These are phyloP conservation scores for Tardiomyces blankii DNA, from an alignment of 1,139 yeast species.

Conservation along the genomic window DNA sequence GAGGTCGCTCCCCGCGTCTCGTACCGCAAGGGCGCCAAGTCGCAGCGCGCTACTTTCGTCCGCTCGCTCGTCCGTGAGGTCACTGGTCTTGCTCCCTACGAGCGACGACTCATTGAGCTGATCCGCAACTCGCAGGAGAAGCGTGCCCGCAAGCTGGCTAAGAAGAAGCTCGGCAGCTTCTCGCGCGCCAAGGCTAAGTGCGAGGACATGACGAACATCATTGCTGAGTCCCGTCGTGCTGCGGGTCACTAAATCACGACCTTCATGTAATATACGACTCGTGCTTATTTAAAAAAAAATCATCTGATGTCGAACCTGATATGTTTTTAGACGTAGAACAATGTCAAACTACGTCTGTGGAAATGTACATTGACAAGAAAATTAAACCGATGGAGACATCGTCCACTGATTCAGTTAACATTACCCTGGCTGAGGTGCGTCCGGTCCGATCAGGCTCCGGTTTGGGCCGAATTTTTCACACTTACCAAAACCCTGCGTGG, in stretches of 20 bases:
- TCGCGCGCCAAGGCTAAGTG: constrained; percentile 99
- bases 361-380: too few relatives aligned
- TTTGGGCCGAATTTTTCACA: background rate
- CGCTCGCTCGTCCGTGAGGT: constrained; percentile 95
- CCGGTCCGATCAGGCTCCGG: background rate
- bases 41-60: constrained; percentile 94
- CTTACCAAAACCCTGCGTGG: background rate
- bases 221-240: constrained; percentile 81
- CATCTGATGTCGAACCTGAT: background rate
- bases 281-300: background rate
- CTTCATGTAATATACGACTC: constrained; percentile 4
- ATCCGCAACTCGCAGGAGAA: constrained; percentile 99
- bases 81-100: constrained; percentile 98
- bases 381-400: too few relatives aligned
- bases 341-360: background rate
- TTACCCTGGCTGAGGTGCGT: background rate
- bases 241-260: constrained; percentile 9
- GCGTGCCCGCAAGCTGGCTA: constrained; percentile 99
- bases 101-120: constrained; percentile 98
- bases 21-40: constrained; percentile 92
- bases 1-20: constrained; percentile 92
- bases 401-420: background rate
- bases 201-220: constrained; percentile 95
- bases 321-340: background rate
- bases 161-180: constrained; percentile 99